These are phyloP conservation scores for Suillus ampliporus DNA, from an alignment of 768 basidiomycete species.

Conservation along the genomic window DNA sequence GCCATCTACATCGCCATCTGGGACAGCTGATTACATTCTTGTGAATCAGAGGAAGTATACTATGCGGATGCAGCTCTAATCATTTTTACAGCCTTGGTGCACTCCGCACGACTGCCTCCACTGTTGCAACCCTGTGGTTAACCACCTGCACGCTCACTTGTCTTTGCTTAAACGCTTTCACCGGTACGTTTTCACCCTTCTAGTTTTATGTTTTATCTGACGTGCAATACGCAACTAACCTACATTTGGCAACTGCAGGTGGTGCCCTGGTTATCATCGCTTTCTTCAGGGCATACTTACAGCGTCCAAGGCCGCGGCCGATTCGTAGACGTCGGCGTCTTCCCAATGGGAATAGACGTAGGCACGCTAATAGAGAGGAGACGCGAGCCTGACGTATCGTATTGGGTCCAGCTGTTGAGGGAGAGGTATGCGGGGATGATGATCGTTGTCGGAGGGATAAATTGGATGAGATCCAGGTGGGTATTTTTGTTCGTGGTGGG, in stretches of 20 bases:
- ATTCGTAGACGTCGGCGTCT: slow-evolving; percentile 87
- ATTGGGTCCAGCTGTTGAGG: slow-evolving; percentile 81
- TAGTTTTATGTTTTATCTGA: neutral
- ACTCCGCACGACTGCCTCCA: slow-evolving; percentile 29
- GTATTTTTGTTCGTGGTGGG: too few species aligned
- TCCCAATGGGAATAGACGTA: slow-evolving; percentile 90
- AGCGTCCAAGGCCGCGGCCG: slow-evolving; percentile 45
- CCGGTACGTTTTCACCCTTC: slow-evolving; percentile 11
- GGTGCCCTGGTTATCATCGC: slow-evolving; percentile 31
- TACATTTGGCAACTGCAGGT: slow-evolving; percentile 32
- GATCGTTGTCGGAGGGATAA: slow-evolving; percentile 90
- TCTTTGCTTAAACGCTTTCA: slow-evolving; percentile 29
- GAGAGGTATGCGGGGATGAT: slow-evolving; percentile 88
- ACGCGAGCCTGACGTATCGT: slow-evolving; percentile 75
- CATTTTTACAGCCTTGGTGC: slow-evolving; percentile 25
- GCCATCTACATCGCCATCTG: slow-evolving; percentile 34
- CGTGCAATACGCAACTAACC: slow-evolving; percentile 19
- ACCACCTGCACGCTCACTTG: slow-evolving; percentile 29
- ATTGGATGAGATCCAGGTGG: slow-evolving; percentile 86
- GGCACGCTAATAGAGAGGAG: slow-evolving; percentile 68
- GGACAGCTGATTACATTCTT: slow-evolving; percentile 31
- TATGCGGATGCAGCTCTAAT: neutral
- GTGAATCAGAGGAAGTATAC: slow-evolving; percentile 16
- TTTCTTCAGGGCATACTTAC: slow-evolving; percentile 33
- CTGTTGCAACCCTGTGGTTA: slow-evolving; percentile 23